phyloP scores from a whole-genome alignment of 345 rosid species.

The Aurinia saxatilis region DNA sequence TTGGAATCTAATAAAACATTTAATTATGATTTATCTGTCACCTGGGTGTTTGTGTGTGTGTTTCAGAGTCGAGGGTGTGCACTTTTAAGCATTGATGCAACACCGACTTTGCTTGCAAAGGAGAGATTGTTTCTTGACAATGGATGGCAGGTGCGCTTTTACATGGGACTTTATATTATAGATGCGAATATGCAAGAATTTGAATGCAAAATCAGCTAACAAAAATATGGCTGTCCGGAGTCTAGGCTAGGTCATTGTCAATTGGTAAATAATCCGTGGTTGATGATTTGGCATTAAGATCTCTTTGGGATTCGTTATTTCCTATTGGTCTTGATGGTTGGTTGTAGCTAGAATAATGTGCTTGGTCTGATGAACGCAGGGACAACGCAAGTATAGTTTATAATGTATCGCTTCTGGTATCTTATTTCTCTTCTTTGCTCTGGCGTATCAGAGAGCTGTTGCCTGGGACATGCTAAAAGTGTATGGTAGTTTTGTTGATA shows the following conservation, averaged over 20 bases:
- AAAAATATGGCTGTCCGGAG: not conserved
- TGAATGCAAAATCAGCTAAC: not conserved
- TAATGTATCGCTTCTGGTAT: not conserved
- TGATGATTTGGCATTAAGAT: not conserved
- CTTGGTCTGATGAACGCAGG: not conserved
- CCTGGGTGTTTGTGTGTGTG: conserved; percentile 10
- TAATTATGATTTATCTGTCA: not conserved
- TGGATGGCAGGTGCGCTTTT: conserved; percentile 83
- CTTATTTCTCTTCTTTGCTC: not conserved
- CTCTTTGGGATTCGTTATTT: not conserved
- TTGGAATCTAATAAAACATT: not conserved
- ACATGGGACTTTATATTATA: not conserved
- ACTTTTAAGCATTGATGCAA: conserved; percentile 69
- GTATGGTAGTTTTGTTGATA: conserved; percentile 69
- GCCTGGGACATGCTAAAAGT: conserved; percentile 98
- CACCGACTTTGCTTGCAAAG: conserved; percentile 83
- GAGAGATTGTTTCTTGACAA: conserved; percentile 76
- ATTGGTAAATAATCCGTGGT: not conserved
- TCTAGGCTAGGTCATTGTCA: not conserved
- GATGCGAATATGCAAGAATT: not conserved
- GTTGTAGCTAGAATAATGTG: conserved; percentile 10
- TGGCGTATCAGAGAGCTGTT: conserved; percentile 51
- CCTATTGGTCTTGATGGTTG: conserved; percentile 2
- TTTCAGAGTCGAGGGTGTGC: conserved; percentile 96
- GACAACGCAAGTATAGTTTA: not conserved